These are phyloP conservation scores for Fabrea salina DNA, from an alignment of 169 alveolate species.

Conservation along the genomic window DNA sequence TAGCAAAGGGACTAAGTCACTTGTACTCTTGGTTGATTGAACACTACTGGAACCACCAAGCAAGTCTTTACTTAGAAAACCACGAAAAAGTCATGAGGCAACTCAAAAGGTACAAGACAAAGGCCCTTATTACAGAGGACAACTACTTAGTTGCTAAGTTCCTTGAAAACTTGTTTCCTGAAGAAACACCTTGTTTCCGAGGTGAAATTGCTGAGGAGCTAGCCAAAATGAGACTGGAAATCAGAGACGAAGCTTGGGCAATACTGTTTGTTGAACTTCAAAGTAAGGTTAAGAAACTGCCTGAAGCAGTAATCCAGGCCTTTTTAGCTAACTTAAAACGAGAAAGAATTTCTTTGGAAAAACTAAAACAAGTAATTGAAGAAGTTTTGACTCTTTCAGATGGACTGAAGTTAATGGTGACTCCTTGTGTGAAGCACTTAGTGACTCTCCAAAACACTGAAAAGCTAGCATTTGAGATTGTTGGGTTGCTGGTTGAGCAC, in stretches of 20 bases:
- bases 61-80: not conserved
- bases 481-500: not conserved
- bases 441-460: not conserved
- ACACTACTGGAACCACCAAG: slow-evolving; percentile 9
- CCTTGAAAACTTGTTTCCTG: not conserved
- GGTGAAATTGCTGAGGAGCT: not conserved
- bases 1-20: not conserved
- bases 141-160: not conserved
- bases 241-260: slow-evolving; percentile 29
- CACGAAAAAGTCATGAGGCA: not conserved
- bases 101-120: not conserved
- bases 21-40: not conserved
- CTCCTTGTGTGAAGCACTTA: slow-evolving; percentile 3
- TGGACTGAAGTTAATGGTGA: not conserved
- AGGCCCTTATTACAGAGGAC: not conserved
- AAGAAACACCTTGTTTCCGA: not conserved
- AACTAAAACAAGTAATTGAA: not conserved
- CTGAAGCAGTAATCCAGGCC: slow-evolving; percentile 14
- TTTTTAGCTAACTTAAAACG: not conserved
- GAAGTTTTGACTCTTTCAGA: not conserved
- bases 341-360: not conserved
- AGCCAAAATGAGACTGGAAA: not conserved
- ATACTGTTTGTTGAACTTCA: not conserved
- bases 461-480: not conserved
- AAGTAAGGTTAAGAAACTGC: not conserved